Base-by-base conservation (phyloP, 441 rosid genomes). In the Brassica balearica region DNA sequence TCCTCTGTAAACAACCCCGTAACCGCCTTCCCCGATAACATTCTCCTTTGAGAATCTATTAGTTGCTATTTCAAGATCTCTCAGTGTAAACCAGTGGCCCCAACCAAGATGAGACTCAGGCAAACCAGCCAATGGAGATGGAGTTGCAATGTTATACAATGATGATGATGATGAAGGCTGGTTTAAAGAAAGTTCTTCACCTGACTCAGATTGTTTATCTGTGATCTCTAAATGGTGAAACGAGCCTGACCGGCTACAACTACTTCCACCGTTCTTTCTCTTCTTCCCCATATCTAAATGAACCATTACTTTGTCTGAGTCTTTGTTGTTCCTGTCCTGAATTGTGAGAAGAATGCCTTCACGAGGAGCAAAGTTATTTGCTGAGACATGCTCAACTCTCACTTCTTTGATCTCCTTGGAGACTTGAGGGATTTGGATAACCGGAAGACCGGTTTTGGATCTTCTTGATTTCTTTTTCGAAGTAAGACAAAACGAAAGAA, bases 51-150 rank as follows among this genome's bases (percentile, higher is more conserved):
- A 89, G 85, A 93, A 93, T 51, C 89, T 71, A 48, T 85, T 91
- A 14, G 98, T 93, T 27, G 98, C 98, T 25, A 86, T 86, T 81
- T 93, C 97, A 64, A 93, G 97, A 83, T 93, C 98, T 82, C 97
- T 89, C 81, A 93, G 61, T 0, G 98, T 93, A 77, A 93, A 93
- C 98, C 98, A 93, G 80, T 93, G 98, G 41, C 98, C 98, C 98
- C 97, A 93, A 20, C 97, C 98, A 77, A 93, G 79, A 65, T 90
- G 94, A 19, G 98, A 93, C 77, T 93, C 94, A 10, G 97, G 98
- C 68, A 91, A 80, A 46, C 95, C 98, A 72, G 64, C 65, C 32
- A 93, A 76, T 56, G 98, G 95, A 68, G 95, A 90, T 75, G 95
- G 94, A 69, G 97, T 90, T 32, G 92, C 86, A 14, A 86, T 79